Evolutionary conservation across 768 basidiomycete genomes (phyloP).

Genomic region (Asterophora lycoperdoides): DNA sequence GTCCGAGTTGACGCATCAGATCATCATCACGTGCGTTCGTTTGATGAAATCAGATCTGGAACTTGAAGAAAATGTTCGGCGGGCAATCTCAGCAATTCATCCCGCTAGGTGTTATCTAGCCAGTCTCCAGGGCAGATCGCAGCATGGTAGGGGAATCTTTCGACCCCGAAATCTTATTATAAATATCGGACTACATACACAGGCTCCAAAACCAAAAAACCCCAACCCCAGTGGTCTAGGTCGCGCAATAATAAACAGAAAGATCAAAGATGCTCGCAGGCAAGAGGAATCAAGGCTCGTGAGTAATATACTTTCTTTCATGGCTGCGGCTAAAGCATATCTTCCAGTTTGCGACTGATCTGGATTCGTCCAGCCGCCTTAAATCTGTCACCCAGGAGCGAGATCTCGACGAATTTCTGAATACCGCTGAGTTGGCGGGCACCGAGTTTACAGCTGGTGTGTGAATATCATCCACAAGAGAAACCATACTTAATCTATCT

Average conservation of each 20-base stretch:
- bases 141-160: neutral
- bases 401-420: slow-evolving; percentile 94
- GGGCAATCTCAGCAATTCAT: neutral
- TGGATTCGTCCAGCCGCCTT: slow-evolving; percentile 62
- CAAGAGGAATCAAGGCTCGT: slow-evolving; percentile 66
- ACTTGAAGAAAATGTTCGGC: neutral
- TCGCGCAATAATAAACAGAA: slow-evolving; percentile 91
- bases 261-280: slow-evolving; percentile 69
- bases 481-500: slow-evolving; percentile 4
- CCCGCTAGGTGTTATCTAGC: too few relatives aligned
- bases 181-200: neutral
- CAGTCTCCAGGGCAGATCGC: neutral
- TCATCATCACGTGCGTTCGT: neutral
- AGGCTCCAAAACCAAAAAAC: slow-evolving; percentile 60
- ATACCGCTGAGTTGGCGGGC: slow-evolving; percentile 90
- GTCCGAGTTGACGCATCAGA: neutral
- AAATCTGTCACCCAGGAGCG: slow-evolving; percentile 94
- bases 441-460: slow-evolving; percentile 94
- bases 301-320: slow-evolving; percentile 21
- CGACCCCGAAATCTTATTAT: neutral
- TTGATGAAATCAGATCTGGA: neutral
- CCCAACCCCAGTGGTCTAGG: slow-evolving; percentile 82
- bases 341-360: slow-evolving; percentile 69
- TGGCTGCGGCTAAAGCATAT: slow-evolving; percentile 4
- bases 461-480: slow-evolving; percentile 14